phyloP scores from a whole-genome alignment of 1,284 basidiomycete genomes.

The Malassezia yamatoensis region DNA sequence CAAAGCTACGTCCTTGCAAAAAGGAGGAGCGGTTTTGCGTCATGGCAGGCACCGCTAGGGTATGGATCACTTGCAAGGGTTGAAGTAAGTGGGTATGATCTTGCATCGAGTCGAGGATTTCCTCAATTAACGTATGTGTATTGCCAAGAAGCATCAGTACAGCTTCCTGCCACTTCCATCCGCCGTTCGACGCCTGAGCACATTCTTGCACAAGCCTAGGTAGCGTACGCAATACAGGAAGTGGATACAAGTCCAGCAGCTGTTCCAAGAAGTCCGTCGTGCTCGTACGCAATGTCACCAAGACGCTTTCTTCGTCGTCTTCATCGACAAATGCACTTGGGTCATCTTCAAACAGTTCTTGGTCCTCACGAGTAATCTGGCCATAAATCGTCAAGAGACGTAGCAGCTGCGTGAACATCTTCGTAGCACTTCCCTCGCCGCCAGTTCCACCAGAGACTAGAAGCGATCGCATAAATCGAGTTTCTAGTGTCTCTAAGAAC shows the following conservation, averaged over 20 bases:
- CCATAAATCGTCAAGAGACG: conserved; percentile 61
- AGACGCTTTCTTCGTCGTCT: conserved; percentile 79
- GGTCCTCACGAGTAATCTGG: conserved; percentile 85
- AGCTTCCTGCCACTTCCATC: conserved; percentile 72
- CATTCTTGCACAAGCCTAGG: conserved; percentile 32
- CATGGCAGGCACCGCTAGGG: conserved; percentile 69
- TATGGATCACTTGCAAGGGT: conserved; percentile 63
- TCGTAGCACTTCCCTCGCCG: conserved; percentile 49
- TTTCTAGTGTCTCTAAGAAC: conserved; percentile 58
- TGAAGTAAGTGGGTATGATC: conserved; percentile 53
- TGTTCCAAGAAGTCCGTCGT: conserved; percentile 75
- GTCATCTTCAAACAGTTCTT: conserved; percentile 79
- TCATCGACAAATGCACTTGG: conserved; percentile 85
- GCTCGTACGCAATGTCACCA: conserved; percentile 70
- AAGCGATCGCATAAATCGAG: conserved; percentile 58
- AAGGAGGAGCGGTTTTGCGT: conserved; percentile 63
- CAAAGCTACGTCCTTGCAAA: conserved; percentile 83
- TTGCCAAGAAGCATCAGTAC: conserved; percentile 73
- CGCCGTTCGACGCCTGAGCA: conserved; percentile 46
- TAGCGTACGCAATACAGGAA: conserved; percentile 54
- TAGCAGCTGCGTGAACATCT: conserved; percentile 51
- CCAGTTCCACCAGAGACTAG: conserved; percentile 51
- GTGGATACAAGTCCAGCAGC: conserved; percentile 61
- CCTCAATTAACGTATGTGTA: conserved; percentile 64
- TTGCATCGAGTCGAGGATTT: conserved; percentile 63